Evolutionary conservation across 805 yeast species (phyloP).

Genomic region (Cyberlindnera maritima): DNA sequence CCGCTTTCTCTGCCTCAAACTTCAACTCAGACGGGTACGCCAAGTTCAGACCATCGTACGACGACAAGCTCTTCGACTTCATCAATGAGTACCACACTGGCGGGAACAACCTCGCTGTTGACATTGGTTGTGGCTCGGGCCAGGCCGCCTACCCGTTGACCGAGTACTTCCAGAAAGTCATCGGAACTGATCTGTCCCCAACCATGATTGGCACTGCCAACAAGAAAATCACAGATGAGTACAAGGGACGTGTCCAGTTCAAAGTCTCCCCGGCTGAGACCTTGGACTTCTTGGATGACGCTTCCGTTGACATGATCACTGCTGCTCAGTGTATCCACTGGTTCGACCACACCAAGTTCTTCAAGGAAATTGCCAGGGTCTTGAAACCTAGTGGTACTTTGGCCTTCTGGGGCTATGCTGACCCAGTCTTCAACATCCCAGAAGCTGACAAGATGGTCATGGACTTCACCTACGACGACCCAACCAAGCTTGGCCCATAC

Average conservation of each 20-base stretch:
- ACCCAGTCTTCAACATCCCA: slow-evolving; percentile 57
- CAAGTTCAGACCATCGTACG: slow-evolving; percentile 66
- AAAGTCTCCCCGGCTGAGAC: slow-evolving; percentile 27
- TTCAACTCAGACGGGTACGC: slow-evolving; percentile 55
- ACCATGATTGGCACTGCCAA: slow-evolving; percentile 52
- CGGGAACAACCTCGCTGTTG: slow-evolving; percentile 45
- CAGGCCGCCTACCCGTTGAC: slow-evolving; percentile 58
- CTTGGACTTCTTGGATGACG: slow-evolving; percentile 30
- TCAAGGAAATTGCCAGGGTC: slow-evolving; percentile 44
- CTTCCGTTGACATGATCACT: slow-evolving; percentile 59
- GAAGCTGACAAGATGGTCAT: slow-evolving; percentile 52
- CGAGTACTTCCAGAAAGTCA: slow-evolving; percentile 41
- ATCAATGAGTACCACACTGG: slow-evolving; percentile 43
- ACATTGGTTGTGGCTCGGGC: slow-evolving; percentile 82
- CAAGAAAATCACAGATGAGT: slow-evolving; percentile 20
- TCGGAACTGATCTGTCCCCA: slow-evolving; percentile 63
- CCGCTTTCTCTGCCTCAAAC: slow-evolving; percentile 53
- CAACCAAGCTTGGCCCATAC: slow-evolving; percentile 53
- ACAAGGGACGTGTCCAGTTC: slow-evolving; percentile 17
- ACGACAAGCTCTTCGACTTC: slow-evolving; percentile 43
- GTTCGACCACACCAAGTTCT: slow-evolving; percentile 59
- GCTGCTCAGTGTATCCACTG: slow-evolving; percentile 91
- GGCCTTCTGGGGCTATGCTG: slow-evolving; percentile 78
- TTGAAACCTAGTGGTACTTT: slow-evolving; percentile 64
- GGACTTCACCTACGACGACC: slow-evolving; percentile 50